Evolutionary conservation across 75 land plant genomes (phyloP), one percentile per base, ranked within the genome.

Genomic region (Pseudotsuga menziesii): DNA sequence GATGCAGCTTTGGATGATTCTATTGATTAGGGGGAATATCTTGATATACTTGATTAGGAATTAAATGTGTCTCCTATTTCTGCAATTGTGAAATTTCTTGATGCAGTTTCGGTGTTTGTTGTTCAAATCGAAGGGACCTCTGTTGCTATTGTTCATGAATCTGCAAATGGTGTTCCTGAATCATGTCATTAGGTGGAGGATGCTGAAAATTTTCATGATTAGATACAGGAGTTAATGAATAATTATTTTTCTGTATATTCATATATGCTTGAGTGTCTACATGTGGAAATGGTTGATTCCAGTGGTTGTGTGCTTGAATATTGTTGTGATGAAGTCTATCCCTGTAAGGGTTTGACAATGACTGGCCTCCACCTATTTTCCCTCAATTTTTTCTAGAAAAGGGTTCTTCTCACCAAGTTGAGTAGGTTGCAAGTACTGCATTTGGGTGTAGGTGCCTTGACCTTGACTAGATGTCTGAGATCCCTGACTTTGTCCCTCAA

Each of bases 81-180:
- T 64, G 29, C 1, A 17, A 11, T 29, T 29, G 32, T 1, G 32
- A 29, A 29, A 0, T 29, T 0, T 1, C 32, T 2, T 32, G 4
- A 32, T 32, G 69, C 19, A 35, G 15, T 36, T 13, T 27, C 35
- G 32, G 1, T 29, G 32, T 29, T 29, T 29, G 0, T 29, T 64
- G 69, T 12, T 62, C 66, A 26, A 35, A 29, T 29, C 27, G 67
- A 63, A 27, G 67, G 27, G 35, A 12, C 67, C 67, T 63, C 35
- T 26, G 73, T 23, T 48, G 58, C 0, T 17, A 56, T 72, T 72
- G 55, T 19, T 72, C 74, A 11, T 72, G 74, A 48, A 44, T 3
- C 56, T n/a, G 12, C 25, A 72, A 72, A 72, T 72, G 29, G 74
- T 72, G 74, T 11, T 72, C 27, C 54, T 44, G 25, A n/a, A 72